Conservation (phyloP, 371 early-diverging fungal species). For the Zopfochytrium polystomum region DNA sequence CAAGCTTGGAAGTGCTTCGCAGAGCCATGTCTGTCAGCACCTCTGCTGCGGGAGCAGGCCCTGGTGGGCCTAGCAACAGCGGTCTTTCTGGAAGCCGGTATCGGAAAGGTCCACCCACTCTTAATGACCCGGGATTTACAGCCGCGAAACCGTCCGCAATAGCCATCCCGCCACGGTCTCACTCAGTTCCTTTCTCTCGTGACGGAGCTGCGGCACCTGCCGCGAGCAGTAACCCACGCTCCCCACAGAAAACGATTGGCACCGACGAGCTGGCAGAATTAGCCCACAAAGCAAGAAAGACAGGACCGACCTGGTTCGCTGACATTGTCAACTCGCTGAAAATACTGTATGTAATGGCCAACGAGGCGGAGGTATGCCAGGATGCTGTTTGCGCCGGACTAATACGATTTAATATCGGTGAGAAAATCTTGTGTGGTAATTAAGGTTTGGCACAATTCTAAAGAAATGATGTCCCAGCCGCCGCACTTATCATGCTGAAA, state of each 20-base stretch:
- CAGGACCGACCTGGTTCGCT: conserved; percentile 8
- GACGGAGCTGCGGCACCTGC: no score
- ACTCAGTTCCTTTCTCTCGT: neutral
- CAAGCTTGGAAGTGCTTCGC: conserved; percentile 6
- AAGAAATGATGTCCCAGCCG: conserved; percentile 6
- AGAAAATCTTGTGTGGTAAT: no score
- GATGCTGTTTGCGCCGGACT: conserved; percentile 13
- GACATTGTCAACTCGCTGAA: conserved; percentile 10
- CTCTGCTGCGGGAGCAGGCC: conserved; percentile 4
- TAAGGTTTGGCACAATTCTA: no score
- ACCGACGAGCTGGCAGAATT: neutral
- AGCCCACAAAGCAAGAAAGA: conserved; percentile 3
- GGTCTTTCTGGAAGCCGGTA: neutral
- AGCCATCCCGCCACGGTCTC: conserved; percentile 9
- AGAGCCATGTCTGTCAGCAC: neutral
- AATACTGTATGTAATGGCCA: neutral
- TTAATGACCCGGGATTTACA: conserved; percentile 1
- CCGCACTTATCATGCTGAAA: conserved; percentile 11
- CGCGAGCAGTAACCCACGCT: no score
- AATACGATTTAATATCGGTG: conserved; percentile 20
- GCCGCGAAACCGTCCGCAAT: neutral
- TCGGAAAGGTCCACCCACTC: neutral
- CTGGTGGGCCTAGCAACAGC: neutral
- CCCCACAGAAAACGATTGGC: neutral
- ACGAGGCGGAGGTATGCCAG: neutral